Conservation (phyloP, 495 filamentous ascomycete genomes). For the Talaromyces thailandensis region DNA sequence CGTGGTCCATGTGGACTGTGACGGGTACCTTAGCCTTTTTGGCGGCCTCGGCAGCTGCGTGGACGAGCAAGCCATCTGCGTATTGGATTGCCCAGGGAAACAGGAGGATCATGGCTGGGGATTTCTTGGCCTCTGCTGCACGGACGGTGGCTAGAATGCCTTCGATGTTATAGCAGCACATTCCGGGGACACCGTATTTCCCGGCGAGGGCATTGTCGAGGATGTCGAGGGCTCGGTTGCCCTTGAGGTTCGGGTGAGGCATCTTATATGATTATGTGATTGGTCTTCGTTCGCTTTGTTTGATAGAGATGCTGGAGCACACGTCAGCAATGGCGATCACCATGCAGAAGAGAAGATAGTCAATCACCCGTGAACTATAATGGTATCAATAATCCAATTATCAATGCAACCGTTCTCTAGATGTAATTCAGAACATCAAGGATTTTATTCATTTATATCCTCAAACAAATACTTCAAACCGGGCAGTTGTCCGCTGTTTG, state of each 20-base stretch:
- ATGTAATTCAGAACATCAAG: neutral
- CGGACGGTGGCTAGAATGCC: conserved; percentile 70
- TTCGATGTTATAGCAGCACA: conserved; percentile 85
- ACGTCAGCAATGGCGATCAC: neutral
- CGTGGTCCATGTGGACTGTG: conserved; percentile 70
- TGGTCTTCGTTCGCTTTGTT: neutral
- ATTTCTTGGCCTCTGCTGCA: conserved; percentile 64
- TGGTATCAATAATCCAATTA: neutral
- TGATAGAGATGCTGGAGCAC: no score
- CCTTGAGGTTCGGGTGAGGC: conserved; percentile 29
- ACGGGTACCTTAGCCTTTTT: conserved; percentile 59
- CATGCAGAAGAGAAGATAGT: neutral
- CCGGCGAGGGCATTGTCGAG: conserved; percentile 56
- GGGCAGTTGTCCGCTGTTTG: neutral
- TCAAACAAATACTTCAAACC: neutral
- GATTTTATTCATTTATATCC: neutral
- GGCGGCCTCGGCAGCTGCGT: conserved; percentile 55
- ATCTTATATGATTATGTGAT: conserved; percentile 23
- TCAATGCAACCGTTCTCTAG: neutral
- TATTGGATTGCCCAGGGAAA: conserved; percentile 81
- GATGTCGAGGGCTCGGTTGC: conserved; percentile 61
- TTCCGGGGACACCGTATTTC: conserved; percentile 63
- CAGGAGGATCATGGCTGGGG: conserved; percentile 73
- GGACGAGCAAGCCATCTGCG: conserved; percentile 52
- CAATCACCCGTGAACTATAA: neutral